Percentiles rank a stretch among this genome's conserved stretches.
These are phyloP conservation scores for Urostyla sp. DNA, from an alignment of 73 alveolate species.

Conservation along the genomic window DNA sequence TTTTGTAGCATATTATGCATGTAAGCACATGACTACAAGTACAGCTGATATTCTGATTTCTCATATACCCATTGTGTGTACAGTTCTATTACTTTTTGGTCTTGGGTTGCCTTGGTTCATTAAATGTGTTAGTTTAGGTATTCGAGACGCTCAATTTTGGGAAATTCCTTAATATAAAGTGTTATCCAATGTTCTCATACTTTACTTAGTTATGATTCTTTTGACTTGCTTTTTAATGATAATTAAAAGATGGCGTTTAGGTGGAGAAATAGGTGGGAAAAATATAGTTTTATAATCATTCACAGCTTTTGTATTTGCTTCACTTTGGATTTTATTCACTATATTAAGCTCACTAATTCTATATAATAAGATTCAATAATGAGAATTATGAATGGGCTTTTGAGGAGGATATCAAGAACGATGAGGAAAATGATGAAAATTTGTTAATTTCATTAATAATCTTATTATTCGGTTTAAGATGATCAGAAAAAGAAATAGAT, in stretches of 20 bases:
- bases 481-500: too few relatives aligned
- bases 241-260: conserved; percentile 1
- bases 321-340: too few relatives aligned
- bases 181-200: neutral
- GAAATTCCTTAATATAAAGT: neutral
- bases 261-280: conserved; percentile 34
- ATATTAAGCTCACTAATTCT: too few relatives aligned
- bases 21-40: conserved; percentile 24
- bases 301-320: too few relatives aligned
- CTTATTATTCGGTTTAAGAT: too few relatives aligned
- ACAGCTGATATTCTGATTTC: conserved; percentile 19
- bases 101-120: conserved; percentile 44
- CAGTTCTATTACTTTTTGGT: conserved; percentile 27
- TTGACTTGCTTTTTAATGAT: neutral
- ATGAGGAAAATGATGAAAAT: too few relatives aligned
- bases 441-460: too few relatives aligned
- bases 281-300: too few relatives aligned
- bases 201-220: neutral
- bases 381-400: too few relatives aligned
- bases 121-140: neutral
- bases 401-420: too few relatives aligned
- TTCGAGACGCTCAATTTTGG: neutral
- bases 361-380: too few relatives aligned
- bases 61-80: conserved; percentile 16
- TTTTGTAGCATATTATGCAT: conserved; percentile 38